A percentile compares a stretch with the other conserved stretches of the same genome.
phyloP scores from a whole-genome alignment of 768 basidiomycete genomes.

The Tulasnella sp. region DNA sequence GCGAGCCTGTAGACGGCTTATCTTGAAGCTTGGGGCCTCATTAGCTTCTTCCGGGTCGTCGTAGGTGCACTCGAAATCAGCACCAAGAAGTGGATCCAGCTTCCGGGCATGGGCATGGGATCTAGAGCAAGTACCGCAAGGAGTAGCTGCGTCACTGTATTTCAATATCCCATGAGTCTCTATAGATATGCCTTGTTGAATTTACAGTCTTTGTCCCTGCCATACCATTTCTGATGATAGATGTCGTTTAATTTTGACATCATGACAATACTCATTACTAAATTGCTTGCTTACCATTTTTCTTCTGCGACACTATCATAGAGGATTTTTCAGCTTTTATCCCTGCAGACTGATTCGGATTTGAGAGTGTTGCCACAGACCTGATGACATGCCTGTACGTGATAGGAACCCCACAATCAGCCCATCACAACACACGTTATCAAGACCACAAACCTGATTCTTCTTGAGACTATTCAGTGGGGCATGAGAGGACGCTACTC shows the following conservation, averaged over 20 bases:
- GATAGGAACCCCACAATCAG: neutral
- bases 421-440: neutral
- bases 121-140: slow-evolving; percentile 1
- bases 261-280: neutral
- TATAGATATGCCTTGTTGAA: neutral
- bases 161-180: neutral
- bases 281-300: neutral
- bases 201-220: no score
- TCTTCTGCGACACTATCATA: slow-evolving; percentile 2
- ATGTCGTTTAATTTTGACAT: neutral
- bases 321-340: neutral
- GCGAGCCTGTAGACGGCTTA: neutral
- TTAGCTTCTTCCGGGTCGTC: slow-evolving; percentile 9
- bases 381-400: slow-evolving; percentile 11
- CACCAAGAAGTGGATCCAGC: neutral
- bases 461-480: neutral
- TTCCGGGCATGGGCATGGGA: slow-evolving; percentile 1
- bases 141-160: slow-evolving; percentile 7
- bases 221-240: slow-evolving; percentile 2
- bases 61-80: slow-evolving; percentile 5
- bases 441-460: neutral
- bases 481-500: no score
- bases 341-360: no score
- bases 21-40: neutral
- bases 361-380: neutral